Evolutionary conservation across 2,329 filamentous ascomycete genomes (phyloP), one percentile per base, ranked within the genome.

Genomic region (Bipolaris sorokiniana): DNA sequence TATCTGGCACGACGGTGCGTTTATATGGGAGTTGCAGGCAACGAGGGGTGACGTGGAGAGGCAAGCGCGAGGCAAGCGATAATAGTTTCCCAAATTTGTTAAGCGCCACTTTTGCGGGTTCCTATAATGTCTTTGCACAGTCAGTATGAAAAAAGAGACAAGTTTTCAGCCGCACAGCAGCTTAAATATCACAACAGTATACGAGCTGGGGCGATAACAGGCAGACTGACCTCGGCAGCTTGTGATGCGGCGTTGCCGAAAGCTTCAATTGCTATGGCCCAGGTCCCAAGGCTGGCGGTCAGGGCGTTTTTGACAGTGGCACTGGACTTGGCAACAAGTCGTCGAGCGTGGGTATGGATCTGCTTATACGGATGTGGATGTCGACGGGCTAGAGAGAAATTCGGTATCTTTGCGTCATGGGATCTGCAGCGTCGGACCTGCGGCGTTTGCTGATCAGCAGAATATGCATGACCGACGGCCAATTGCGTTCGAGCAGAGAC

Each of bases 141-240:
- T 52, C 62, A 62, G 16, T 31, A 51, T 31, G 56, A 59, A 37
- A 63, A 52, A 57, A 56, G 47, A 44, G 48, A 46, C 22, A 51
- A 33, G 3, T 18, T 20, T 49, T 44, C 55, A 63, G 66, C 64
- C 58, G 61, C 64, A 66, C 59, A 56, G 70, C 66, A 62, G 68
- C 61, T 63, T 59, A 54, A 49, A 51, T 55, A 45, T 60, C 56
- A 41, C 10, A 55, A 56, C 51, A 45, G 61, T 51, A 56, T 53
- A 64, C 63, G 54, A 47, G 53, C 54, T 44, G 66, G 67, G 59
- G 64, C 47, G 37, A 54, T 37, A 44, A 64, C 55, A 56, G 58
- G 56, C 66, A 54, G 58, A 62, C 56, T 60, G 67, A 63, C 73
- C 73, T 73, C 71, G 73, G 73, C 62, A 72, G 64, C 70, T 67